A percentile compares a stretch with the other conserved stretches of the same genome.
These are phyloP conservation scores for Coemansia guatemalensis DNA, from an alignment of 192 early-diverging fungal species.

Conservation along the genomic window DNA sequence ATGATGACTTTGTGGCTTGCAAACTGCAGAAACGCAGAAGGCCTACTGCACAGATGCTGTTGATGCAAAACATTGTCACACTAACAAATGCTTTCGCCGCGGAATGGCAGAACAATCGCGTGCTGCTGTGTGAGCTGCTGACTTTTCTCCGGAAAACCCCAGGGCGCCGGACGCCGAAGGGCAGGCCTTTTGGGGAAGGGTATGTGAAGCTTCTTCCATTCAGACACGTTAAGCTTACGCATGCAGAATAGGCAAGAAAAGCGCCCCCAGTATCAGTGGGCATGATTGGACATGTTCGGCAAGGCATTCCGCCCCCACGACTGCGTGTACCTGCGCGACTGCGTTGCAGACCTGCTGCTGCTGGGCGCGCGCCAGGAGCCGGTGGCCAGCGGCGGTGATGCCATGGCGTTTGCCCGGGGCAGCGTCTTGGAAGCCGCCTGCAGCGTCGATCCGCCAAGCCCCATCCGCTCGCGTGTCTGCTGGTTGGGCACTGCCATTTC, in stretches of 20 bases:
- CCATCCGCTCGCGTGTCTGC: conserved; percentile 28
- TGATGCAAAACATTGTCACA: no score
- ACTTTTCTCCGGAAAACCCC: no score
- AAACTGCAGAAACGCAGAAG: no score
- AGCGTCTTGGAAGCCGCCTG: conserved; percentile 6
- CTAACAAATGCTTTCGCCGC: no score
- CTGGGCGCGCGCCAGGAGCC: conserved; percentile 6
- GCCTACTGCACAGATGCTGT: no score
- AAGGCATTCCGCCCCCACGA: conserved; percentile 22
- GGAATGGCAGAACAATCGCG: background rate
- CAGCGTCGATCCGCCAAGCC: conserved; percentile 4
- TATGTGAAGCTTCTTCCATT: no score
- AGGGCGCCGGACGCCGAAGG: no score
- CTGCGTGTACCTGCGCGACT: conserved; percentile 31
- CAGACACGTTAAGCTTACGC: no score
- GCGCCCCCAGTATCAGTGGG: background rate
- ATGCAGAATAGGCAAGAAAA: background rate
- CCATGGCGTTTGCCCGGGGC: conserved; percentile 19
- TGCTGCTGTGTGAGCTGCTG: background rate
- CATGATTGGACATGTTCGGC: background rate
- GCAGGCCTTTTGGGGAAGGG: no score
- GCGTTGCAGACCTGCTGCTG: conserved; percentile 3
- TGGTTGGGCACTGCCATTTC: conserved; percentile 32
- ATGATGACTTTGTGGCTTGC: no score
- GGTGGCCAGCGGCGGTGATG: conserved; percentile 2